Conservation (phyloP, 768 basidiomycete species). For the Rubroboletus pulcherrimus region DNA sequence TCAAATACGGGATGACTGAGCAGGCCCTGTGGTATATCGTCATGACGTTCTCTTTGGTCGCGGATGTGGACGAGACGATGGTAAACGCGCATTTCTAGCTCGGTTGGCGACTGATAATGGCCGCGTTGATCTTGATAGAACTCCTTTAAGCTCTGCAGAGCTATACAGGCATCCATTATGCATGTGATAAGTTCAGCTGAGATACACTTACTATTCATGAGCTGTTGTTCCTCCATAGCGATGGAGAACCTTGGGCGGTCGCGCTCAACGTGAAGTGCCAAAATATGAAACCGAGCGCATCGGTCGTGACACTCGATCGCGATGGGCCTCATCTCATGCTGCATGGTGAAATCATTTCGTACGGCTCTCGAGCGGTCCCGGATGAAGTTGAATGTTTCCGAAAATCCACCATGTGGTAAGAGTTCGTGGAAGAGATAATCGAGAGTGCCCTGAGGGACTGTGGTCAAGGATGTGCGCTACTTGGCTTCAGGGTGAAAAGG, state of each 20-base stretch:
- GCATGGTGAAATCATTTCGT: constrained; percentile 92
- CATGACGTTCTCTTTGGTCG: constrained; percentile 73
- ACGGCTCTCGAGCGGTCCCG: constrained; percentile 90
- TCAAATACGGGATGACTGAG: constrained; percentile 73
- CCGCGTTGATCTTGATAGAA: constrained; percentile 84
- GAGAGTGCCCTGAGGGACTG: constrained; percentile 62
- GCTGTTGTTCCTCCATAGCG: constrained; percentile 79
- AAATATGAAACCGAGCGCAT: constrained; percentile 90
- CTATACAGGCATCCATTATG: constrained; percentile 40
- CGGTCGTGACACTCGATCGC: constrained; percentile 92
- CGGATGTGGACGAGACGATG: constrained; percentile 89
- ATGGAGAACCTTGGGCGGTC: constrained; percentile 56
- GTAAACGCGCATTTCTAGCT: constrained; percentile 95
- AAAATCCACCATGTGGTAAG: constrained; percentile 64
- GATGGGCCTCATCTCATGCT: constrained; percentile 68
- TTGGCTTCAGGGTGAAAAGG: constrained; percentile 9
- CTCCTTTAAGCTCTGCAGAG: constrained; percentile 87
- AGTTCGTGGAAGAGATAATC: constrained; percentile 91
- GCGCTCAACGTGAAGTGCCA: constrained; percentile 68
- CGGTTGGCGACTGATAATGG: constrained; percentile 68
- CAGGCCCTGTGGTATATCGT: constrained; percentile 66
- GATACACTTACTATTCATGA: constrained; percentile 76
- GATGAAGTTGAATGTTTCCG: constrained; percentile 74
- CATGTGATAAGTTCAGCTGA: background rate
- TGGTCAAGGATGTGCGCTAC: background rate